phyloP scores from a whole-genome alignment of 768 basidiomycete genomes.

The Fibroporia radiculosa region DNA sequence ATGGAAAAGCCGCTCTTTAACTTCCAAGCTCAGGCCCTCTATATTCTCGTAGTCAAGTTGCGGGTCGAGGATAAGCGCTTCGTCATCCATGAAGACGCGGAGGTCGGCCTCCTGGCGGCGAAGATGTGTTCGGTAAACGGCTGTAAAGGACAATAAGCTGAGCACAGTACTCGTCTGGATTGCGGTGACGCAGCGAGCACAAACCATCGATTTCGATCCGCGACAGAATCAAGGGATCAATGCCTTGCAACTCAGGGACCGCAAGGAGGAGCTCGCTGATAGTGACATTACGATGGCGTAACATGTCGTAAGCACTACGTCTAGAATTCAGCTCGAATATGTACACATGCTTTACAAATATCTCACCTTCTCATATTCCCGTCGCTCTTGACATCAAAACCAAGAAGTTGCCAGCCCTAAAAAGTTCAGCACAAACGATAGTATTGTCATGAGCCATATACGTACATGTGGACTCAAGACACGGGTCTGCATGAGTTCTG shows the following conservation, averaged over 20 bases:
- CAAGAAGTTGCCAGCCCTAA: constrained; percentile 36
- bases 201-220: constrained; percentile 70
- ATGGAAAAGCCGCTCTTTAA: constrained; percentile 51
- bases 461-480: constrained; percentile 36
- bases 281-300: constrained; percentile 51
- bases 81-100: constrained; percentile 66
- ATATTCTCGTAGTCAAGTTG: constrained; percentile 62
- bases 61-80: constrained; percentile 60
- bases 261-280: constrained; percentile 31
- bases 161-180: neutral
- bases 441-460: neutral
- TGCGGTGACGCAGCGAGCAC: constrained; percentile 5
- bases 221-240: constrained; percentile 45
- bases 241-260: constrained; percentile 41
- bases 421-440: neutral
- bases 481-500: constrained; percentile 26
- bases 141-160: constrained; percentile 25
- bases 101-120: constrained; percentile 71
- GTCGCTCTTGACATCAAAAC: constrained; percentile 33
- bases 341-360: neutral
- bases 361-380: constrained; percentile 37
- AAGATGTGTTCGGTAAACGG: constrained; percentile 55
- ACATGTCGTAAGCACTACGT: constrained; percentile 65
- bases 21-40: constrained; percentile 67
- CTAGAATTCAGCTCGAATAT: neutral